A percentile compares a stretch with the other conserved stretches of the same genome.
These are phyloP conservation scores for Acanthamoeba lenticulata DNA, from an alignment of 208 protist species.

Conservation along the genomic window DNA sequence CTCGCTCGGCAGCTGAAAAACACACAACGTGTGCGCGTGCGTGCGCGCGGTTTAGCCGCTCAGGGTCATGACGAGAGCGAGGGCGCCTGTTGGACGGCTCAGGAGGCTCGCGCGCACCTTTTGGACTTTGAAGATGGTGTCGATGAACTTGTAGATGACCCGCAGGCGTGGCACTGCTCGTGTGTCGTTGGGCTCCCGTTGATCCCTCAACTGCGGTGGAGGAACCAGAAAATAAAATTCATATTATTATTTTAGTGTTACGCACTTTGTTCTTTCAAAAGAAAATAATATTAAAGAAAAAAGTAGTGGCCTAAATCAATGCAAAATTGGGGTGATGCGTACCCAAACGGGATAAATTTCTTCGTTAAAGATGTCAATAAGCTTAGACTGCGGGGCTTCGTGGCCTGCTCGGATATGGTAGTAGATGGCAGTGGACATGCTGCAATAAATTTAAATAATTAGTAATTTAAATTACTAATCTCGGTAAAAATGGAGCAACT, in stretches of 20 bases:
- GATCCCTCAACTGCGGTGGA: conserved; percentile 3
- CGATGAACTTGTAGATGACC: conserved; percentile 59
- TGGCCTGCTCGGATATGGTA: conserved; percentile 45
- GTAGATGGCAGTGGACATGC: conserved; percentile 61
- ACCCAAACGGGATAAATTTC: conserved; percentile 57
- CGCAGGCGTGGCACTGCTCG: not conserved
- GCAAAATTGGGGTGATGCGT: not conserved
- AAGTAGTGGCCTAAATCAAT: not conserved
- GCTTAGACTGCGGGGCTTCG: not conserved
- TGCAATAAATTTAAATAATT: not conserved
- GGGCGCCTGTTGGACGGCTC: not conserved
- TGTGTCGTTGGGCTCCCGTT: conserved; percentile 40
- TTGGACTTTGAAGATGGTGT: conserved; percentile 63
- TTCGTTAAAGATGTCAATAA: conserved; percentile 66
- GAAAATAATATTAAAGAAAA: not conserved
- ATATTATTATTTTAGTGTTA: too few relatives aligned
- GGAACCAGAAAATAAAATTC: not conserved
- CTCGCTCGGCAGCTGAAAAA: conserved; percentile 39
- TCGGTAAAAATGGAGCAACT: not conserved
- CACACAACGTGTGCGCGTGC: not conserved
- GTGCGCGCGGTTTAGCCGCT: too few relatives aligned
- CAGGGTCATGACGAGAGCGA: not conserved
- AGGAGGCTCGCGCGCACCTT: not conserved
- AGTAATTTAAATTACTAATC: not conserved
- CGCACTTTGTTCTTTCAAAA: not conserved